These are phyloP conservation scores for Hyaloraphidium curvatum DNA, from an alignment of 192 early-diverging fungal species.

Conservation along the genomic window DNA sequence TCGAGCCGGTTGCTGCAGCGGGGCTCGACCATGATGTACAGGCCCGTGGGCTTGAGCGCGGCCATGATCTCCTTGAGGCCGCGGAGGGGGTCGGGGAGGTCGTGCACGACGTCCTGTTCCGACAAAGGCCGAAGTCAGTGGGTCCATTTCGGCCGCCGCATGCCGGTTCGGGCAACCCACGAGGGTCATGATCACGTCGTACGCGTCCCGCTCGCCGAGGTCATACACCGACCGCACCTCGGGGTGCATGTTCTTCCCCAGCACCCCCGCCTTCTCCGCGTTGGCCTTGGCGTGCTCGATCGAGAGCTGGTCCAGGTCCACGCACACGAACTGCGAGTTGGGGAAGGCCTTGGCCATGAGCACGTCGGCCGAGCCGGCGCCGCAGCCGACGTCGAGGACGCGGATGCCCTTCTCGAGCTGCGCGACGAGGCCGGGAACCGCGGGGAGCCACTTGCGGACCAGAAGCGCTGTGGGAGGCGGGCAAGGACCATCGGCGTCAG, in stretches of 20 bases:
- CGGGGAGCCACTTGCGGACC: slow-evolving; percentile 1
- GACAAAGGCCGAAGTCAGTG: no score
- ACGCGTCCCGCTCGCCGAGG: neutral
- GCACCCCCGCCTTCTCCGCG: neutral
- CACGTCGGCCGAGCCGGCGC: neutral
- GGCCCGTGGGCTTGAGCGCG: neutral
- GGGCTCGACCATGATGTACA: neutral
- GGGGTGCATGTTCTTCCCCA: neutral
- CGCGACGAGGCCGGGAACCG: neutral
- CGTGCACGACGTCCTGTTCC: slow-evolving; percentile 3
- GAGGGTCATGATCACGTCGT: slow-evolving; percentile 1
- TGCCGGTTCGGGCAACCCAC: no score
- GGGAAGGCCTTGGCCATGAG: slow-evolving; percentile 2
- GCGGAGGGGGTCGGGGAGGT: neutral
- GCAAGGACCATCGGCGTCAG: neutral
- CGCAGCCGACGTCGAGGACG: neutral
- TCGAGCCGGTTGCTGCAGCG: neutral
- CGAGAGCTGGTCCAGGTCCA: neutral
- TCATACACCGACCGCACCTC: slow-evolving; percentile 2
- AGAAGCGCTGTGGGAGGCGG: neutral
- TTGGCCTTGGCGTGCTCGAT: neutral
- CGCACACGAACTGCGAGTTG: neutral
- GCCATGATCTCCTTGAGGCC: slow-evolving; percentile 2
- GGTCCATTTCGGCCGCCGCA: no score
- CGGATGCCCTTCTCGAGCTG: neutral